Percentiles rank a stretch among this genome's conserved stretches.
phyloP scores from a whole-genome alignment of 257 asterid genomes.

The Nemophila menziesii region DNA sequence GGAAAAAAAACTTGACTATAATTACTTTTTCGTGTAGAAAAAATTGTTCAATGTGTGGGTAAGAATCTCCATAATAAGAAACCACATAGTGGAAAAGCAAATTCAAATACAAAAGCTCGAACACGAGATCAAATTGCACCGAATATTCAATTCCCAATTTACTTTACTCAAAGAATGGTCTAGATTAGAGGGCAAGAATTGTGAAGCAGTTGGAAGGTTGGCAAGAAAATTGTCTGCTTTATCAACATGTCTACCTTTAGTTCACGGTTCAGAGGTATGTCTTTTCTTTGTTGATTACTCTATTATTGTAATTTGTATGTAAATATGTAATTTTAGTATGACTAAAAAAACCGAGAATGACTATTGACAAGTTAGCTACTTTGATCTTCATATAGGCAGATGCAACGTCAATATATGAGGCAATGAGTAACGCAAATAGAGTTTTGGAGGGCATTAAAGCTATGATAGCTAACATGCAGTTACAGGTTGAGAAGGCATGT shows the following conservation, averaged over 20 bases:
- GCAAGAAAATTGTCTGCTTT: constrained; percentile 54
- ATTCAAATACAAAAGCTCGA: constrained; percentile 27
- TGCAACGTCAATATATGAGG: constrained; percentile 26
- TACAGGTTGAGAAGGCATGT: constrained; percentile 46
- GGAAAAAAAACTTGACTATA: no score
- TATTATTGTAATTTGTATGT: no score
- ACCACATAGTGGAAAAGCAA: constrained; percentile 25
- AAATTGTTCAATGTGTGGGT: constrained; percentile 43
- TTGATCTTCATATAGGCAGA: constrained; percentile 22
- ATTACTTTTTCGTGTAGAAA: no score
- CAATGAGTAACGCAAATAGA: constrained; percentile 23
- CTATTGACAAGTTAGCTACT: no score
- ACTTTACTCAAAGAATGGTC: constrained; percentile 51
- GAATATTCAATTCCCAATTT: constrained; percentile 30
- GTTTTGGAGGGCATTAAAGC: constrained; percentile 33
- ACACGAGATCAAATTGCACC: constrained; percentile 27
- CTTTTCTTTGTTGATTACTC: no score
- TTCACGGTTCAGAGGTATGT: constrained; percentile 36
- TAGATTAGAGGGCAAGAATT: constrained; percentile 35
- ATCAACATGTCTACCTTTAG: constrained; percentile 47
- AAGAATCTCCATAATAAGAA: constrained; percentile 28
- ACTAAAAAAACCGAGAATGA: no score
- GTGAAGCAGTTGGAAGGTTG: constrained; percentile 53
- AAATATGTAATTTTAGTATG: no score
- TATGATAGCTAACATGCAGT: constrained; percentile 25